These are phyloP conservation scores for Paecilomyces sp. DNA, from an alignment of 2,329 filamentous ascomycete genomes.

Conservation along the genomic window DNA sequence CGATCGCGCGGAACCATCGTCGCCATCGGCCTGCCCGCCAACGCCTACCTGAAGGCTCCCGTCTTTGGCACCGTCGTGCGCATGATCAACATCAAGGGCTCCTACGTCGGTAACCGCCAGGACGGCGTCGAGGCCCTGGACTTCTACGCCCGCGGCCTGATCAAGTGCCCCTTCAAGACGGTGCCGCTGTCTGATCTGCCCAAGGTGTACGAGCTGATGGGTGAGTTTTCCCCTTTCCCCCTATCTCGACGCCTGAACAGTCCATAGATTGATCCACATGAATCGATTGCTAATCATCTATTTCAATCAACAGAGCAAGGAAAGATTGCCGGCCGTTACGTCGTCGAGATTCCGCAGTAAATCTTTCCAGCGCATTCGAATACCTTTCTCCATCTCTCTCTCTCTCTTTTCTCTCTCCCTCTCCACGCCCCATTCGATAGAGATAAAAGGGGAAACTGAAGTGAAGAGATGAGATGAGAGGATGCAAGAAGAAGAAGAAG, in stretches of 20 bases:
- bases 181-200: conserved; percentile 74
- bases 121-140: conserved; percentile 86
- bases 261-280: too few species aligned
- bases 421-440: neutral
- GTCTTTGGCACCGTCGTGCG: conserved; percentile 84
- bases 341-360: conserved; percentile 37
- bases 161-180: conserved; percentile 81
- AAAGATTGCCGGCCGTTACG: conserved; percentile 37
- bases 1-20: conserved; percentile 75
- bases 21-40: conserved; percentile 80
- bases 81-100: conserved; percentile 90
- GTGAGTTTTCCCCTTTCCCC: conserved; percentile 15
- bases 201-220: conserved; percentile 71
- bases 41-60: conserved; percentile 71
- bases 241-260: neutral
- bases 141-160: conserved; percentile 75
- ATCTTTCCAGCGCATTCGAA: neutral
- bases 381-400: neutral
- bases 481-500: too few species aligned
- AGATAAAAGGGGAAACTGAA: neutral
- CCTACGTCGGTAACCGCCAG: conserved; percentile 86
- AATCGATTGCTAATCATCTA: conserved; percentile 9
- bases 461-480: neutral
- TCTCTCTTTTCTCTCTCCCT: too few species aligned
- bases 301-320: conserved; percentile 21